Base-by-base conservation (phyloP, 2,329 filamentous ascomycete species). In the Sporothrix protearum region DNA sequence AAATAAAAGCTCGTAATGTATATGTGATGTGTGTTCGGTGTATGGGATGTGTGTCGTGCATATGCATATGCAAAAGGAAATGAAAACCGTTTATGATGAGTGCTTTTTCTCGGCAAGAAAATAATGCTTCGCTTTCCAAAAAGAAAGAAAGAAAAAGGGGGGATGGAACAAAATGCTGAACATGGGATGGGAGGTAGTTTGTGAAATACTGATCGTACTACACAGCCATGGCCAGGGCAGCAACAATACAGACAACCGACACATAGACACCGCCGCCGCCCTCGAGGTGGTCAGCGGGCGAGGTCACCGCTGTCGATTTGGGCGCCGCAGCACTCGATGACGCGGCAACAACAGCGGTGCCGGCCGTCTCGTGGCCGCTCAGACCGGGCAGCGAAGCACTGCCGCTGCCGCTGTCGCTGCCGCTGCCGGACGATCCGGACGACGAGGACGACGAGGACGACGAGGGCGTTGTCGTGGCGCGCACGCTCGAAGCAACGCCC, bases 341-440 rank as follows among this genome's bases (percentile, higher is more conserved):
- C 55, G 73, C 73, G 28, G 77, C 73, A 45, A 74, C 73, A 45
- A 74, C 75, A 28, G 76, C 76, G 28, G 77, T 75, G 39, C 75
- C 73, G 5, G 78, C 74, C 16, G 81, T 80, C 71, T 81, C 79
- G 69, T 82, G 79, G 39, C 81, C 81, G 71, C 78, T 78, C 25
- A 82, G 75, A 2, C 81, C 82, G 8, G 77, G 76, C 67, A 74
- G 7, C 76, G 71, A 42, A 68, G 72, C 63, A 9, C 49, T 22
- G 71, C 53, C 39, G n/a, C 25, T 12, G 74, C 47, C 70, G 30
- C n/a, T n/a, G n/a, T n/a, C 63, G 7, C 49, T 22, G 71, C 53
- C 39, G n/a, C 25, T 12, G 74, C 47, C 70, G 30, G n/a, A n/a
- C n/a, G n/a, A n/a, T n/a, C n/a, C n/a, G n/a, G n/a, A n/a, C n/a